Evolutionary conservation across 371 early-diverging fungal species (phyloP).

Genomic region (Mortierella sp.): DNA sequence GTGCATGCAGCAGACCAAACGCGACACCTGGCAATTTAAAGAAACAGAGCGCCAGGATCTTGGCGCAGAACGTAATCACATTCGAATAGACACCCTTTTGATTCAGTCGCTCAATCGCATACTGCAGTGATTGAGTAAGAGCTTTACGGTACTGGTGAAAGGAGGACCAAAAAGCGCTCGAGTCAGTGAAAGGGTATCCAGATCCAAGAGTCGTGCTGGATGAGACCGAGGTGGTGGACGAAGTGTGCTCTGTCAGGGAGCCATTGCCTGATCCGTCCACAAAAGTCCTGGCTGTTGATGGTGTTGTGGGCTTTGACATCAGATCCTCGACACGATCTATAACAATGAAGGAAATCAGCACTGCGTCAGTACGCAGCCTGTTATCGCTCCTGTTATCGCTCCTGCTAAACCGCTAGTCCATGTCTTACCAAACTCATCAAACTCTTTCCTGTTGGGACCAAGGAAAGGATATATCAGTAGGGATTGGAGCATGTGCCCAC

Average conservation of each 20-base stretch:
- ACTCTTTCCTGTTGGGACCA: slow-evolving; percentile 53
- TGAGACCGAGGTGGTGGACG: slow-evolving; percentile 46
- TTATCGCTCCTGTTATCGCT: background rate
- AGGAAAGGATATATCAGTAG: no score
- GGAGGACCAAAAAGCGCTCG: slow-evolving; percentile 36
- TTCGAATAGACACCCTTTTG: slow-evolving; percentile 62
- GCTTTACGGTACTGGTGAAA: slow-evolving; percentile 43
- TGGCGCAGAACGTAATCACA: slow-evolving; percentile 65
- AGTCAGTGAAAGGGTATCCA: slow-evolving; percentile 52
- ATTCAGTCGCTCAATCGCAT: slow-evolving; percentile 60
- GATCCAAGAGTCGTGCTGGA: slow-evolving; percentile 53
- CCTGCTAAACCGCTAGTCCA: background rate
- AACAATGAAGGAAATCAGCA: background rate
- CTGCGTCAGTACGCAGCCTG: no score
- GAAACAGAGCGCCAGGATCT: slow-evolving; percentile 62
- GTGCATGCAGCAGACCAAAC: slow-evolving; percentile 55
- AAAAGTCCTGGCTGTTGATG: slow-evolving; percentile 46
- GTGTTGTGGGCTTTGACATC: slow-evolving; percentile 49
- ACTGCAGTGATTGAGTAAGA: slow-evolving; percentile 53
- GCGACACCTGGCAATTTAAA: slow-evolving; percentile 68
- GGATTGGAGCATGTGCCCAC: no score
- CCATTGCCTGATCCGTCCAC: slow-evolving; percentile 37
- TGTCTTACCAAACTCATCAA: slow-evolving; percentile 59
- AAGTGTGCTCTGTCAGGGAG: slow-evolving; percentile 43
- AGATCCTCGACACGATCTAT: slow-evolving; percentile 48